Percentiles rank a stretch among this genome's conserved stretches.
Evolutionary conservation across 148 eudicot genomes (phyloP).

Genomic region (Amaranthus palmeri): DNA sequence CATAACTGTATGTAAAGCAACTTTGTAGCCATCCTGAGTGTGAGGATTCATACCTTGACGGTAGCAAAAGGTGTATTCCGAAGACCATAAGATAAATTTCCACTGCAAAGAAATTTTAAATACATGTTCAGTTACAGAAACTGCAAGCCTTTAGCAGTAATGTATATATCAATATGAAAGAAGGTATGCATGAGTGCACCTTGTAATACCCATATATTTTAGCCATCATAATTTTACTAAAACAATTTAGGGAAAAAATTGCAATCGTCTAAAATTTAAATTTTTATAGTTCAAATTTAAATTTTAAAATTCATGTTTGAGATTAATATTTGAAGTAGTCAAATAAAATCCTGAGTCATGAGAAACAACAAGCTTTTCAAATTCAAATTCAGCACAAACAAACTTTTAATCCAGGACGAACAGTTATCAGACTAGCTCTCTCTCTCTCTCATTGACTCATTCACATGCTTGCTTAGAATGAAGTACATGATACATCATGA

Average conservation of each 20-base stretch:
- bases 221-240: too few relatives aligned
- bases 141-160: not conserved
- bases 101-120: conserved; percentile 45
- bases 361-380: too few relatives aligned
- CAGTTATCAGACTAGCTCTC: not conserved
- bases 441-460: not conserved
- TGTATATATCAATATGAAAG: too few relatives aligned
- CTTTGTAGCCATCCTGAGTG: not conserved
- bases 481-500: not conserved
- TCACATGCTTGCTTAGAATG: not conserved
- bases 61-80: conserved; percentile 80
- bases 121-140: not conserved
- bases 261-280: too few relatives aligned
- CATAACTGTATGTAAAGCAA: not conserved
- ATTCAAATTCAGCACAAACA: not conserved
- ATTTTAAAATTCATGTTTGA: too few relatives aligned
- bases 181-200: too few relatives aligned
- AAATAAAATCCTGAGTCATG: too few relatives aligned
- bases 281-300: too few relatives aligned
- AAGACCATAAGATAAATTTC: conserved; percentile 75
- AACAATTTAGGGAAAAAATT: too few relatives aligned
- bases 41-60: conserved; percentile 40
- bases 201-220: too few relatives aligned
- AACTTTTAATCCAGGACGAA: not conserved
- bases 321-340: too few relatives aligned